Conservation (phyloP, 2,329 filamentous ascomycete species). For the Lachnellula occidentalis region DNA sequence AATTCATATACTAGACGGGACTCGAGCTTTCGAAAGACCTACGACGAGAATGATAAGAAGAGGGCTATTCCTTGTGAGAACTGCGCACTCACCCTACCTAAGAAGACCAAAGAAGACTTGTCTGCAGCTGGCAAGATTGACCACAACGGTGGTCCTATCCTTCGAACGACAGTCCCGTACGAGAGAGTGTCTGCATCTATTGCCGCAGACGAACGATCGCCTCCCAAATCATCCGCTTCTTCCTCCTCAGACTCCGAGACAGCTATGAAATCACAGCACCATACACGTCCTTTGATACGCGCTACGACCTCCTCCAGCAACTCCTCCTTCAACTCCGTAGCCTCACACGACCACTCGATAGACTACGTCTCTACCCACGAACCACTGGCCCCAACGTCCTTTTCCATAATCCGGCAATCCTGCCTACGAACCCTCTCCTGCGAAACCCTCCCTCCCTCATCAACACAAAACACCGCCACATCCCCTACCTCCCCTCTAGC, state of each 20-base stretch:
- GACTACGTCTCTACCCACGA: constrained; percentile 66
- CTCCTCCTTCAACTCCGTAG: constrained; percentile 40
- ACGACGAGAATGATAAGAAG: constrained; percentile 60
- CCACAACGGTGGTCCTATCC: constrained; percentile 42
- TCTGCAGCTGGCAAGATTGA: constrained; percentile 11
- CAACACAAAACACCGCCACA: constrained; percentile 34
- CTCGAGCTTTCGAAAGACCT: constrained; percentile 56
- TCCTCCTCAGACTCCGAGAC: constrained; percentile 25
- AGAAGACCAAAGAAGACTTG: constrained; percentile 33
- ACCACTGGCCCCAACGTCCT: constrained; percentile 54
- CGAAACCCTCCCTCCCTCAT: constrained; percentile 54
- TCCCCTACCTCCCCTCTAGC: constrained; percentile 38
- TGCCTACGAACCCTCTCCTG: constrained; percentile 62
- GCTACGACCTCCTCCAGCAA: constrained; percentile 24
- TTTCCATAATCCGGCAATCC: constrained; percentile 60
- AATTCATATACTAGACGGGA: constrained; percentile 41
- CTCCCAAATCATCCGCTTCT: constrained; percentile 27
- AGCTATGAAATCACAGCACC: constrained; percentile 16
- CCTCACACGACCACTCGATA: constrained; percentile 56
- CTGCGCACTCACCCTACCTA: constrained; percentile 61
- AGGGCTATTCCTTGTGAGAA: constrained; percentile 62
- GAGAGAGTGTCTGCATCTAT: constrained; percentile 46
- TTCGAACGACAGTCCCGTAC: constrained; percentile 56
- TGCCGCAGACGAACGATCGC: constrained; percentile 17
- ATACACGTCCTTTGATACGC: constrained; percentile 15